Base-by-base conservation (phyloP, 2,329 filamentous ascomycete species). In the Aureobasidium musti region DNA sequence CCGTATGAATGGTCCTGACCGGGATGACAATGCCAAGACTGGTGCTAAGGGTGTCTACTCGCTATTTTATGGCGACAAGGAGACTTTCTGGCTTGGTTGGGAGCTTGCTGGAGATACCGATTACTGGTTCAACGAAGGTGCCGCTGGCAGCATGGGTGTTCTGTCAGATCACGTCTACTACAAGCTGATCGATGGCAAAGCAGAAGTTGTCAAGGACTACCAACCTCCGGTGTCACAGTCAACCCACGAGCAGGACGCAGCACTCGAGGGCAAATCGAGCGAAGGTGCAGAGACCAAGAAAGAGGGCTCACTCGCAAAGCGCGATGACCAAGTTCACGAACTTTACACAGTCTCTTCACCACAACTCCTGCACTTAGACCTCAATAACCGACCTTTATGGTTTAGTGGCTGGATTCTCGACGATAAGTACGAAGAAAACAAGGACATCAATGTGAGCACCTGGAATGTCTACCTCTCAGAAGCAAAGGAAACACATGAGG, bases 31-130 rank as follows among this genome's bases (percentile, higher is more conserved):
- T 67, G 68, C 74, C 37, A 74, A 75, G 43, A 72, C 74, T 53
- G 77, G 78, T 17, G 74, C 77, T 33, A 69, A 72, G 43, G 80
- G 80, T 41, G 79, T 82, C 0, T 82, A 82, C 60, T 79, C 82
- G 61, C 78, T 82, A 78, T 77, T 37, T 74, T 69, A 69, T 30
- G 68, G 68, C 64, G 43, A 69, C 71, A 82, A 82, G 68, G 81
- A 82, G 68, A 82, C 80, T 1, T 82, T 82, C 73, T 82, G 81
- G 81, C 74, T 82, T 2, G 79, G 79, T 23, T 82, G 79, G 75
- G 77, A 82, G 66, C 76, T 82, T n/a, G 78, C 77, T 23, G 80
- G 78, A 5, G 79, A 80, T 64, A 68, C 73, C 6, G 75, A 77
- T 26, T 82, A 81, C 68, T 73, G 76, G 26, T 82, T 82, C 73